A percentile compares a stretch with the other conserved stretches of the same genome.
Conservation (phyloP, 1,139 yeast genomes). For the Hyphopichia pseudoburtonii region DNA sequence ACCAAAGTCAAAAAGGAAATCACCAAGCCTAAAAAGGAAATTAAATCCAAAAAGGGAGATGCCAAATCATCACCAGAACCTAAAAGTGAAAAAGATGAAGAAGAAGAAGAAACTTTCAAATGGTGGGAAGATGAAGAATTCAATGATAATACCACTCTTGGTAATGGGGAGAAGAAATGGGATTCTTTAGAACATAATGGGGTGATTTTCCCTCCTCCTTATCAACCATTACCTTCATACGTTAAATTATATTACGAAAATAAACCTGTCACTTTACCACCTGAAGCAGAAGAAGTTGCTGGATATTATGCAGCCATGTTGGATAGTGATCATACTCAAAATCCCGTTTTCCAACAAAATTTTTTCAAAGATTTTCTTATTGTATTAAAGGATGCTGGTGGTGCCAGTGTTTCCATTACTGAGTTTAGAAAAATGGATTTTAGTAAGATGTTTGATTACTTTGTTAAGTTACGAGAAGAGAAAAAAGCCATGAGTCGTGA, state of each 20-base stretch:
- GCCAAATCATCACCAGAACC: constrained; percentile 3
- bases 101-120: constrained; percentile 60
- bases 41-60: constrained; percentile 2
- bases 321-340: constrained; percentile 85
- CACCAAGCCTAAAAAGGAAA: constrained; percentile 3
- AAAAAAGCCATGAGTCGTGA: constrained; percentile 66
- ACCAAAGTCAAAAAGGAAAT: constrained; percentile 3
- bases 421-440: constrained; percentile 78
- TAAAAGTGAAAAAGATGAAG: constrained; percentile 21
- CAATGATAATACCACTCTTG: constrained; percentile 36
- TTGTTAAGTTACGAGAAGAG: constrained; percentile 68
- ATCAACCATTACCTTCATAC: constrained; percentile 80
- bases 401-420: constrained; percentile 54
- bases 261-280: constrained; percentile 68
- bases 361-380: constrained; percentile 76
- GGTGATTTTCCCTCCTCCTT: constrained; percentile 89
- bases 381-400: constrained; percentile 71
- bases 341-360: constrained; percentile 82
- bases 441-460: constrained; percentile 68
- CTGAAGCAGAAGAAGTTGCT: constrained; percentile 92
- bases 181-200: constrained; percentile 83
- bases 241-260: constrained; percentile 78
- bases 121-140: constrained; percentile 82
- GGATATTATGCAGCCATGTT: constrained; percentile 90
- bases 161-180: constrained; percentile 83